Conservation (phyloP, 2,329 filamentous ascomycete genomes). For the Blastomyces silverae region DNA sequence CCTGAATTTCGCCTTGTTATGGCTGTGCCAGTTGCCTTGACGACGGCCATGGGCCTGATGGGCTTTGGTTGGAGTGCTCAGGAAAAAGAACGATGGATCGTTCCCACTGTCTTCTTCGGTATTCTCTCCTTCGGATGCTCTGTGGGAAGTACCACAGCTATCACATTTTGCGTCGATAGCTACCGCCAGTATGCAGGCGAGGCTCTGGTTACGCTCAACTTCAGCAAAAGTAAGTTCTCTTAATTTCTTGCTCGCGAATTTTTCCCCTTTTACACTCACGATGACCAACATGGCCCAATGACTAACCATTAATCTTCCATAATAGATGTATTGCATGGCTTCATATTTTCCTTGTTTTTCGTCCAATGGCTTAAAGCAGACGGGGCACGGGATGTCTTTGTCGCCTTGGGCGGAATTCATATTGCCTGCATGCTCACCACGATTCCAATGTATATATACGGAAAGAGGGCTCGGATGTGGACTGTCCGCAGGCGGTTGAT, state of each 20-base stretch:
- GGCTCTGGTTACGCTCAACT: constrained; percentile 88
- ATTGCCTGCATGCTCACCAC: constrained; percentile 64
- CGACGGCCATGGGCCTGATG: constrained; percentile 80
- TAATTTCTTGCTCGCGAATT: background rate
- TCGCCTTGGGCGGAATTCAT: constrained; percentile 81
- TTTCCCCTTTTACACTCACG: background rate
- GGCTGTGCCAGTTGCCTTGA: constrained; percentile 70
- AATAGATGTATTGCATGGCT: constrained; percentile 69
- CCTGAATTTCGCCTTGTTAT: constrained; percentile 89
- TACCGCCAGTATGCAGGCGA: constrained; percentile 92
- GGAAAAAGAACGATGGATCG: constrained; percentile 71
- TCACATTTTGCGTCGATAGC: constrained; percentile 89
- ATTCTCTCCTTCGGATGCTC: constrained; percentile 87
- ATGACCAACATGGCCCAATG: background rate
- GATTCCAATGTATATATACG: constrained; percentile 90
- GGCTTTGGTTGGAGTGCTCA: constrained; percentile 92
- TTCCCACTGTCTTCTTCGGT: constrained; percentile 89
- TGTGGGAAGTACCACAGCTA: constrained; percentile 80
- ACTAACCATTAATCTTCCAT: constrained; percentile 21
- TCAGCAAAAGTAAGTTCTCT: constrained; percentile 64
- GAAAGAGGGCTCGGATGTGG: constrained; percentile 90
- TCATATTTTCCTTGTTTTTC: constrained; percentile 84
- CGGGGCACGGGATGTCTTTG: constrained; percentile 69
- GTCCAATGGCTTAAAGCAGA: constrained; percentile 71
- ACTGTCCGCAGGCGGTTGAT: constrained; percentile 79